Evolutionary conservation across 2,329 filamentous ascomycete species (phyloP), one percentile per base, ranked within the genome.

Genomic region (Trichoderma atrobrunneum): DNA sequence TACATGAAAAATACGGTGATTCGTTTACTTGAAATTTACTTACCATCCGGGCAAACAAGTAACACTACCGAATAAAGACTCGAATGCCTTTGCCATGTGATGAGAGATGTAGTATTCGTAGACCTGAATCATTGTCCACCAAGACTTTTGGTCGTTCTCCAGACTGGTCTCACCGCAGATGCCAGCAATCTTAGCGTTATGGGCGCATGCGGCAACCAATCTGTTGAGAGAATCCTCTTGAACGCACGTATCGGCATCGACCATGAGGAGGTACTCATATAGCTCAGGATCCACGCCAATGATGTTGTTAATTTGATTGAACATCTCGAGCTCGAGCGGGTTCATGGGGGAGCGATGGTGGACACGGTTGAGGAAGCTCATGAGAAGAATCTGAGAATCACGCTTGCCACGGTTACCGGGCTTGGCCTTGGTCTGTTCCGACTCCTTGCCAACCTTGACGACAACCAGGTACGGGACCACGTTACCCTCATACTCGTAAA

Each of bases 111-210:
- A 99, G 86, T 99, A 99, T 82, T 99, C 96, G 84, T 99, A 99
- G 75, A 99, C 96, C 82, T 99, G 96, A 78, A 99, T 99, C 96
- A 99, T 99, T 14, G 96, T 99, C 93, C 94, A 97, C 94, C 95
- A 98, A 78, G 91, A 95, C 76, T 91, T 89, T 78, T 98, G 94
- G 81, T 98, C 95, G 78, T 99, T 99, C 80, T 98, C 93, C 78
- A 99, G 86, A 81, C 92, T 96, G 2, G 96, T 99, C 82, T 99
- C 96, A 80, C 96, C 96, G 81, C 96, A 99, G 74, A 98, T 98
- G 83, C 95, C 96, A 28, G 93, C 94, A 84, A 99, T 97, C 85
- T 97, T 97, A 36, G 94, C 91, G 80, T 99, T 94, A 78, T 98
- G 95, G 76, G 93, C 91, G 83, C 95, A 99, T 66, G 93, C 93